Evolutionary conservation across 1,284 basidiomycete species (phyloP).

Genomic region (Heterobasidion irregulare): DNA sequence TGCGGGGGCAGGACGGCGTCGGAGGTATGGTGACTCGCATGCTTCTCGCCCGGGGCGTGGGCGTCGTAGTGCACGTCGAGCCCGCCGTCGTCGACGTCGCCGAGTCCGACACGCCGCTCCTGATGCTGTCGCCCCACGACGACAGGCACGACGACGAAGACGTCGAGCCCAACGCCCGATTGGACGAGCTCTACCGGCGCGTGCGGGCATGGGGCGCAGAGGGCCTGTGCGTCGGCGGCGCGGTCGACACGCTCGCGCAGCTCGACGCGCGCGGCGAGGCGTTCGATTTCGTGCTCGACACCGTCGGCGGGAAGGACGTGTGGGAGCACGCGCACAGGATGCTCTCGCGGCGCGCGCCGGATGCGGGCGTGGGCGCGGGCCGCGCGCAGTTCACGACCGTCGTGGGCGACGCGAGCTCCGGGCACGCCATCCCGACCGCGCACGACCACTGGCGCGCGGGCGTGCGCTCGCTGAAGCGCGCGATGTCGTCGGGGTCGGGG

Average conservation of each 20-base stretch:
- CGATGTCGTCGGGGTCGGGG: conserved; percentile 13
- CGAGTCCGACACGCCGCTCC: neutral
- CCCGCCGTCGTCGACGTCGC: conserved; percentile 6
- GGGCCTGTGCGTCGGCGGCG: conserved; percentile 54
- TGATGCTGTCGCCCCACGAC: conserved; percentile 3
- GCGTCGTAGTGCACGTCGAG: conserved; percentile 58
- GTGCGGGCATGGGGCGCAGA: conserved; percentile 56
- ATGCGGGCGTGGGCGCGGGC: conserved; percentile 7
- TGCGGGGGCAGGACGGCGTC: conserved; percentile 70
- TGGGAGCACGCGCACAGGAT: conserved; percentile 66
- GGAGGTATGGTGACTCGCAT: conserved; percentile 74
- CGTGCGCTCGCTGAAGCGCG: conserved; percentile 48
- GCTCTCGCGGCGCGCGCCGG: conserved; percentile 25
- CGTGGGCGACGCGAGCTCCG: conserved; percentile 52
- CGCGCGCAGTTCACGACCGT: conserved; percentile 64
- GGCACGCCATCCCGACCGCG: conserved; percentile 54
- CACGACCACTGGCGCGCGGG: conserved; percentile 66
- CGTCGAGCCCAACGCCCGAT: conserved; percentile 3
- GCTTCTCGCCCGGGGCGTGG: conserved; percentile 53
- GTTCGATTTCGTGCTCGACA: conserved; percentile 78
- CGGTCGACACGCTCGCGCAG: conserved; percentile 44
- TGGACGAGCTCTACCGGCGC: conserved; percentile 41
- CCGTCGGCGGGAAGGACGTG: conserved; percentile 66
- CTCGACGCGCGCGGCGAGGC: conserved; percentile 31
- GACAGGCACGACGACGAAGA: conserved; percentile 4